These are phyloP conservation scores for Fusarium nanum DNA, from an alignment of 2,329 filamentous ascomycete genomes.

Conservation along the genomic window DNA sequence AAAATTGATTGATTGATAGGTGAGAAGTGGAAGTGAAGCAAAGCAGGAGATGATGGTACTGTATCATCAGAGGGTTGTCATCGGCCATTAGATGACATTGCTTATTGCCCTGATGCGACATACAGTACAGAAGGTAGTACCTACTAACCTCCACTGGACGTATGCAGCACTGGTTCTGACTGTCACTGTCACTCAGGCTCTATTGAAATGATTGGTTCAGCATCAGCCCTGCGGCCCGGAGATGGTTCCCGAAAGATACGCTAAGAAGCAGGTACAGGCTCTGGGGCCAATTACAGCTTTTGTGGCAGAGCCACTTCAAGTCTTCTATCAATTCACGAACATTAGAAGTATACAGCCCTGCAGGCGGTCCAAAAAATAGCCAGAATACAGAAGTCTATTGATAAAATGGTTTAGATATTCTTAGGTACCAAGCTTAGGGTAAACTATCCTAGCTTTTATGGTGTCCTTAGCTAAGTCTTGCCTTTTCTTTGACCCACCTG, in stretches of 20 bases:
- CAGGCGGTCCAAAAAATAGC: too few species aligned
- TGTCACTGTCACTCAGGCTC: neutral
- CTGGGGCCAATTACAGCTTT: neutral
- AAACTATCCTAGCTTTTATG: too few species aligned
- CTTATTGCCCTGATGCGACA: neutral
- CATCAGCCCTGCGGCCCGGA: slow-evolving; percentile 17
- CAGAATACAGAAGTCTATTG: too few species aligned
- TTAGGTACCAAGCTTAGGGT: too few species aligned
- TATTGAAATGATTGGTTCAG: slow-evolving; percentile 25
- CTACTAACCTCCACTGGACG: neutral
- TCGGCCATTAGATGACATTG: slow-evolving; percentile 17
- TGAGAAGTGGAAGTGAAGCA: neutral
- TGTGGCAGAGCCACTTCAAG: slow-evolving; percentile 5
- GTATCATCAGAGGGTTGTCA: neutral
- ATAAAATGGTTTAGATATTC: too few species aligned
- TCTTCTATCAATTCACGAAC: neutral
- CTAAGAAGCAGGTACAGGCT: slow-evolving; percentile 34
- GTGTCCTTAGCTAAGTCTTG: too few species aligned
- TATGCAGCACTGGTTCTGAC: neutral
- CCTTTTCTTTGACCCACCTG: too few species aligned
- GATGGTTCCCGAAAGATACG: slow-evolving; percentile 25
- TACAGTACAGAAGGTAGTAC: neutral
- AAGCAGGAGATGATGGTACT: neutral
- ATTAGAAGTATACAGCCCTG: too few species aligned
- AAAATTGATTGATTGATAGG: neutral